phyloP scores from a whole-genome alignment of 2,329 filamentous ascomycete species.

The Penicillium polonicum region DNA sequence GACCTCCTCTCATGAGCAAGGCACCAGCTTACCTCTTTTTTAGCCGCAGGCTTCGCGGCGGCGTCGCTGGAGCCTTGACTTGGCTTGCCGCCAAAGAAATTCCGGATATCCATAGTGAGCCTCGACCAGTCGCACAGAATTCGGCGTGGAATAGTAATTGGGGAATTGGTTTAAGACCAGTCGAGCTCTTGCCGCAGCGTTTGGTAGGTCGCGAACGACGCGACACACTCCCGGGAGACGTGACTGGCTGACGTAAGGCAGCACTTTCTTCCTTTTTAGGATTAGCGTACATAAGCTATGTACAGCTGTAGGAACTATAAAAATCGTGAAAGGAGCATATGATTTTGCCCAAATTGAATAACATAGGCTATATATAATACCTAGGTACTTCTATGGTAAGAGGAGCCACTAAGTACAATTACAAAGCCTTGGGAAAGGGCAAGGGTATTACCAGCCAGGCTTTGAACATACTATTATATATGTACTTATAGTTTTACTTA shows the following conservation, averaged over 20 bases:
- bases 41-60: conserved; percentile 33
- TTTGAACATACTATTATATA: background rate
- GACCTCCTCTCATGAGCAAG: conserved; percentile 1
- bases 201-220: conserved; percentile 11
- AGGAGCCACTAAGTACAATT: background rate
- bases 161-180: background rate
- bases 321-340: background rate
- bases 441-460: background rate
- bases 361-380: background rate
- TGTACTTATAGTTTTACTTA: background rate
- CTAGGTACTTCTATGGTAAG: background rate
- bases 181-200: background rate
- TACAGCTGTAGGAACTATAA: background rate
- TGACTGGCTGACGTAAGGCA: conserved; percentile 20
- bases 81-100: conserved; percentile 80
- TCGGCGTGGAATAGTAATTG: background rate
- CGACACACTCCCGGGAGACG: conserved; percentile 24
- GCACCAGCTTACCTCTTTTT: conserved; percentile 43
- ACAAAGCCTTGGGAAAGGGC: background rate
- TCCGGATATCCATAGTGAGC: conserved; percentile 78
- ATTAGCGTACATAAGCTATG: conserved; percentile 6
- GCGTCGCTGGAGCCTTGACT: conserved; percentile 55
- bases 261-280: conserved; percentile 21
- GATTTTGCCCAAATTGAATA: background rate
- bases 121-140: background rate